Evolutionary conservation across 306 rosid species (phyloP).

Genomic region (Cercis canadensis): DNA sequence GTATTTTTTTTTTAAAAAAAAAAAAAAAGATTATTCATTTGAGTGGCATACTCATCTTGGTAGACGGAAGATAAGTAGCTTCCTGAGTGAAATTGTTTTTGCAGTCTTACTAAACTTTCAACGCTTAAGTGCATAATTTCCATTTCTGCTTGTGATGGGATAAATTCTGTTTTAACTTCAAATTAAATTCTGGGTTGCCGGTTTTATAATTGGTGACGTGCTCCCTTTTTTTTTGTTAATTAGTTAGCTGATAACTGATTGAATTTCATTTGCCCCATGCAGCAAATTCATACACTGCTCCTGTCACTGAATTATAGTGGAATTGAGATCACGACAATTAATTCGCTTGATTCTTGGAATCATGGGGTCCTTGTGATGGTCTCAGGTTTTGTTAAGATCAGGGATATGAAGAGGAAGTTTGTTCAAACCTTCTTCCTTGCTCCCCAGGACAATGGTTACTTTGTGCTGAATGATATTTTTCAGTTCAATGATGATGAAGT

Average conservation of each 20-base stretch:
- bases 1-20: too few relatives aligned
- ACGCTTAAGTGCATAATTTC: too few relatives aligned
- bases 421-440: conserved; percentile 89
- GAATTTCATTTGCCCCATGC: conserved; percentile 35
- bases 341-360: conserved; percentile 86
- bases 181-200: background rate
- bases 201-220: background rate
- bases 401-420: conserved; percentile 79
- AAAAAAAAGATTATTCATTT: too few relatives aligned
- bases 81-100: too few relatives aligned
- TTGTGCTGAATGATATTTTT: conserved; percentile 84
- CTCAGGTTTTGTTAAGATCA: conserved; percentile 78
- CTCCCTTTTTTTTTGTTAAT: too few relatives aligned
- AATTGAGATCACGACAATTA: conserved; percentile 84
- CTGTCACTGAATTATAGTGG: conserved; percentile 65
- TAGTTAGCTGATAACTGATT: conserved; percentile 26
- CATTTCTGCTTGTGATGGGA: too few relatives aligned
- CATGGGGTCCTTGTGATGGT: conserved; percentile 91
- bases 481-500: conserved; percentile 71
- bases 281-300: conserved; percentile 80
- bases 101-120: too few relatives aligned
- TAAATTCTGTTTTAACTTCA: background rate
- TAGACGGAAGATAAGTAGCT: too few relatives aligned
- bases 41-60: too few relatives aligned
- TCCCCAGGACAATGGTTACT: conserved; percentile 92